These are phyloP conservation scores for Pseudocercospora fijiensis DNA, from an alignment of 2,329 filamentous ascomycete genomes.

Conservation along the genomic window DNA sequence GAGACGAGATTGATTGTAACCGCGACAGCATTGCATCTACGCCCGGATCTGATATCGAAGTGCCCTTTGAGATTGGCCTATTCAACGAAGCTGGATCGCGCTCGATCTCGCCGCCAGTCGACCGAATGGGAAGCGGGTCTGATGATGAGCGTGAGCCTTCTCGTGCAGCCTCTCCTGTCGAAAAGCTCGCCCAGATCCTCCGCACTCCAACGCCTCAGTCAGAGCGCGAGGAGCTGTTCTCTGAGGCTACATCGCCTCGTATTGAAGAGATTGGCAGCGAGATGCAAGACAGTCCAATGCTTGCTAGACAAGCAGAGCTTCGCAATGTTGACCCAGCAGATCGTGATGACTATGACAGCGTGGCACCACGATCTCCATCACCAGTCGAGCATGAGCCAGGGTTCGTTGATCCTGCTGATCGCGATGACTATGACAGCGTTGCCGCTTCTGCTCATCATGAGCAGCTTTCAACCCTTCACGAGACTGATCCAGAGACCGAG, in stretches of 20 bases:
- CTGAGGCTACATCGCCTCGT: background rate
- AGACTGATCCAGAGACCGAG: background rate
- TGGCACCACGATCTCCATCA: slow-evolving; percentile 1
- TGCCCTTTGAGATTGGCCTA: background rate
- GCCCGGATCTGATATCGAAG: background rate
- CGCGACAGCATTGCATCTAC: background rate
- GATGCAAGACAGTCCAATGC: slow-evolving; percentile 1
- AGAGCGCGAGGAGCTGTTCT: background rate
- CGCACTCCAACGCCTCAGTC: background rate
- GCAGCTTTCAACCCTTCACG: background rate
- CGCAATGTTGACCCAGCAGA: background rate
- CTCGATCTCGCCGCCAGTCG: background rate
- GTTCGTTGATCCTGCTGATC: background rate
- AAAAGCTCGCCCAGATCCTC: background rate
- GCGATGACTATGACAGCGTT: background rate
- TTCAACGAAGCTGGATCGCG: slow-evolving; percentile 3
- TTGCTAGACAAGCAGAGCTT: background rate
- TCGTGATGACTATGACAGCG: slow-evolving; percentile 3
- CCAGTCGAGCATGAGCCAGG: background rate
- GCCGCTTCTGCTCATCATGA: background rate
- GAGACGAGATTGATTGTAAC: background rate
- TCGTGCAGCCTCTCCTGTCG: background rate
- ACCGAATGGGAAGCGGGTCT: background rate
- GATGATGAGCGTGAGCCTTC: slow-evolving; percentile 1
- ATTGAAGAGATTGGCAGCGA: slow-evolving; percentile 1